These are phyloP conservation scores for Penicillium bovifimosum DNA, from an alignment of 495 filamentous ascomycete species.

Conservation along the genomic window DNA sequence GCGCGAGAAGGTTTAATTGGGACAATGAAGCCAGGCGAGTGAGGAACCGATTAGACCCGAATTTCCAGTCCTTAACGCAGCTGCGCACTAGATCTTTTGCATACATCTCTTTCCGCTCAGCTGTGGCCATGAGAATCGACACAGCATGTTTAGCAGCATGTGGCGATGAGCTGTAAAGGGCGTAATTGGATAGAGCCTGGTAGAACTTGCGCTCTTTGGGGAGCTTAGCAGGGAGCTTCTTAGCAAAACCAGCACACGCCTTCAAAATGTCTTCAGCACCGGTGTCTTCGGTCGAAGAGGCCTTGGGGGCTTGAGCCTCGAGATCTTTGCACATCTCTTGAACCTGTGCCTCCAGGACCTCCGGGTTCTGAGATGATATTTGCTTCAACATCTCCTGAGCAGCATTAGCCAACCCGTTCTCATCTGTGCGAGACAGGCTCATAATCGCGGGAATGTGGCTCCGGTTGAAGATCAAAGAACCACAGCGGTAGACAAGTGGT, in stretches of 20 bases:
- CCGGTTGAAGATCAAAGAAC: constrained; percentile 83
- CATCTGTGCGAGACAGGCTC: constrained; percentile 74
- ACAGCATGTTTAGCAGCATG: constrained; percentile 90
- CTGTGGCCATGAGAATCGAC: constrained; percentile 75
- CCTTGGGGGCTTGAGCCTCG: constrained; percentile 69
- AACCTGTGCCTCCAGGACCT: constrained; percentile 85
- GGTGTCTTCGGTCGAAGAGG: constrained; percentile 56
- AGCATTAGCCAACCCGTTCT: constrained; percentile 65
- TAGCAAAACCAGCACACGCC: constrained; percentile 84
- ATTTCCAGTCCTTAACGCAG: constrained; percentile 69
- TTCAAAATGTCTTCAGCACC: constrained; percentile 82
- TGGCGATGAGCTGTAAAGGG: constrained; percentile 72
- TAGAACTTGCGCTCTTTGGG: constrained; percentile 80
- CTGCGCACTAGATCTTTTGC: constrained; percentile 76
- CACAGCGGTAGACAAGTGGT: constrained; percentile 77
- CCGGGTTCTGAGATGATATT: constrained; percentile 81
- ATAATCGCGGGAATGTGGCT: constrained; percentile 90
- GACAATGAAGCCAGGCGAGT: constrained; percentile 76
- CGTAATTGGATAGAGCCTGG: constrained; percentile 73
- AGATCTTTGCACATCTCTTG: constrained; percentile 86
- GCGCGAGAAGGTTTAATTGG: constrained; percentile 75
- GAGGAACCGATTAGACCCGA: constrained; percentile 70
- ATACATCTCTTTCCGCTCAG: constrained; percentile 79
- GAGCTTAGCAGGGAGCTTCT: constrained; percentile 76
- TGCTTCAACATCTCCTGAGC: constrained; percentile 91